Percentiles rank a stretch among this genome's conserved stretches.
Evolutionary conservation across 2,329 filamentous ascomycete species (phyloP).

Genomic region (Knufia petricola): DNA sequence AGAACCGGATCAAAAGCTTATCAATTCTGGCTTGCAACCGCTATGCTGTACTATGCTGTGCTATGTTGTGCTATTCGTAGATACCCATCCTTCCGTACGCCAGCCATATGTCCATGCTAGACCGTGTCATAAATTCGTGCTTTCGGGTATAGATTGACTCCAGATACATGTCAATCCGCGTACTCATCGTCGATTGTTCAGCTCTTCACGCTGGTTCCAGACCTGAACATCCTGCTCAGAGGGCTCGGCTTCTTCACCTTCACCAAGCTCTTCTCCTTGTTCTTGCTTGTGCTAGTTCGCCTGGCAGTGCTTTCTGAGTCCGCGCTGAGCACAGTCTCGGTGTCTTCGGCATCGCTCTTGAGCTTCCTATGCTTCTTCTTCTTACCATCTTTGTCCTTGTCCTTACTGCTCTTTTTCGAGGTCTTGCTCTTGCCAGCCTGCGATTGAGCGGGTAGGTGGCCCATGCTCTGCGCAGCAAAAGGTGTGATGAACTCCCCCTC

Average conservation of each 20-base stretch:
- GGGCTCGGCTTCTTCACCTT: conserved; percentile 31
- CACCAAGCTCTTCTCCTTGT: conserved; percentile 18
- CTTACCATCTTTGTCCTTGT: conserved; percentile 22
- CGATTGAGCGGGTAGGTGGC: conserved; percentile 26
- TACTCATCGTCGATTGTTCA: neutral
- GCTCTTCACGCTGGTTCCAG: conserved; percentile 13
- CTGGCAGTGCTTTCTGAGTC: conserved; percentile 11
- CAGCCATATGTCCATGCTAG: too few species aligned
- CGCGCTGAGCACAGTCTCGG: conserved; percentile 15
- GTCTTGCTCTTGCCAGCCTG: conserved; percentile 19
- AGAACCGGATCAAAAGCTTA: neutral
- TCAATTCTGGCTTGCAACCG: neutral
- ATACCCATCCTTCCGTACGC: too few species aligned
- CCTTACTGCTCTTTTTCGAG: conserved; percentile 19
- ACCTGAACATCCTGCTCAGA: conserved; percentile 21
- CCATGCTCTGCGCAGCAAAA: conserved; percentile 41
- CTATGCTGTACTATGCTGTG: neutral
- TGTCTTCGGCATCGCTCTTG: conserved; percentile 14
- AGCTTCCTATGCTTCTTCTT: conserved; percentile 22
- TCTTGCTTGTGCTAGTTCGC: conserved; percentile 10
- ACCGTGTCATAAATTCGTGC: too few species aligned
- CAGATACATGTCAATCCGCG: too few species aligned
- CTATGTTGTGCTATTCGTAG: too few species aligned
- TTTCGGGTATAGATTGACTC: too few species aligned
- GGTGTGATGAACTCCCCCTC: conserved; percentile 59